phyloP scores from a whole-genome alignment of 768 basidiomycete species.

The Naganishia onofrii region DNA sequence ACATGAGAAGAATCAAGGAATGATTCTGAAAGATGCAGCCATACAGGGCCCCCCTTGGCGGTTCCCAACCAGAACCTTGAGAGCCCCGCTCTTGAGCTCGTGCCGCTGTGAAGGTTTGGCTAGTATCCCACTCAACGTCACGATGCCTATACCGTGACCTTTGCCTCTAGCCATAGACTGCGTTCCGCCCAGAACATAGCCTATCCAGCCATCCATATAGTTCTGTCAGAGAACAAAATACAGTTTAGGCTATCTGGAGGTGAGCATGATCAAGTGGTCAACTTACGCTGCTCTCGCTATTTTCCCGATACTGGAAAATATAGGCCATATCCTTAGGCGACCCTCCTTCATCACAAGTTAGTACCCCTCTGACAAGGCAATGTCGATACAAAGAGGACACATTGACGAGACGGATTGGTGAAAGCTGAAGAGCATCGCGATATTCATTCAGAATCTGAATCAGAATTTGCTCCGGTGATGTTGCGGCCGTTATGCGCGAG shows the following conservation, averaged over 20 bases:
- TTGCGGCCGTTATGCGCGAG: slow-evolving; percentile 51
- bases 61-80: slow-evolving; percentile 26
- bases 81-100: slow-evolving; percentile 13
- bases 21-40: slow-evolving; percentile 26
- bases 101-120: slow-evolving; percentile 9
- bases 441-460: slow-evolving; percentile 61
- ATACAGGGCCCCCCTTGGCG: slow-evolving; percentile 30
- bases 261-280: not conserved
- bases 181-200: slow-evolving; percentile 79
- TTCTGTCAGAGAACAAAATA: not conserved
- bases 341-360: slow-evolving; percentile 67
- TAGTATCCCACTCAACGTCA: slow-evolving; percentile 57
- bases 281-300: not conserved
- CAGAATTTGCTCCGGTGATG: slow-evolving; percentile 55
- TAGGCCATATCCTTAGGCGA: slow-evolving; percentile 70
- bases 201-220: slow-evolving; percentile 52
- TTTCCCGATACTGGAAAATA: slow-evolving; percentile 59
- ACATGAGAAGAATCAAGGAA: slow-evolving; percentile 23
- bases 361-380: slow-evolving; percentile 67
- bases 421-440: slow-evolving; percentile 60
- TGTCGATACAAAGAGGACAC: slow-evolving; percentile 59
- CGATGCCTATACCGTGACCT: slow-evolving; percentile 72
- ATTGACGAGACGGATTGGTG: slow-evolving; percentile 53
- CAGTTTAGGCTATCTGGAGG: not conserved
- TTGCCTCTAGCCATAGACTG: slow-evolving; percentile 74